These are phyloP conservation scores for Schoenoplectus tabernaemontani DNA, from an alignment of 202 grass and related monocot species.

Conservation along the genomic window DNA sequence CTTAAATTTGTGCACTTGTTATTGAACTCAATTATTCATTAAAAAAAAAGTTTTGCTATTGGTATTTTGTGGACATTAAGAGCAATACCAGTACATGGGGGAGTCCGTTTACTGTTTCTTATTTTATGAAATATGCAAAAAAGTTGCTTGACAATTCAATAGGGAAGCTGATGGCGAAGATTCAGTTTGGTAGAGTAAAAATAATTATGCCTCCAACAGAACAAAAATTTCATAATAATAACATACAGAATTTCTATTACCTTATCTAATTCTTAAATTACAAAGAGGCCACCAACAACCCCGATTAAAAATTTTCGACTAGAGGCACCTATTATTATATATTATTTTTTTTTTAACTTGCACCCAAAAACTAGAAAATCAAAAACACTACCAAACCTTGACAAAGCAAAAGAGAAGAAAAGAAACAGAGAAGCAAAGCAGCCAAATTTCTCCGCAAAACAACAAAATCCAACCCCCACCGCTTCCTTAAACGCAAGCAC, in stretches of 20 bases:
- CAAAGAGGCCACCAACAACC: neutral
- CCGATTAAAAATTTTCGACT: neutral
- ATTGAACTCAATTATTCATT: too few species aligned
- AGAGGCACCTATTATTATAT: neutral
- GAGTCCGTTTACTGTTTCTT: too few species aligned
- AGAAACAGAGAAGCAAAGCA: neutral
- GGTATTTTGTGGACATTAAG: too few species aligned
- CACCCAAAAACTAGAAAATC: neutral
- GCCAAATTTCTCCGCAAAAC: neutral
- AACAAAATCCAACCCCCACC: neutral
- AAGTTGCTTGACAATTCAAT: too few species aligned
- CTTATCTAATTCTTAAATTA: neutral
- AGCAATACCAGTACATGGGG: too few species aligned
- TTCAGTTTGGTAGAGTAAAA: neutral
- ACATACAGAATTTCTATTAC: slow-evolving; percentile 6
- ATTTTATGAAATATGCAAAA: too few species aligned
- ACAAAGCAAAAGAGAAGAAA: neutral
- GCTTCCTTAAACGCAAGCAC: neutral
- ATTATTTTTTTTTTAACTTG: neutral
- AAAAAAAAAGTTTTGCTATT: too few species aligned
- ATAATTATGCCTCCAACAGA: neutral
- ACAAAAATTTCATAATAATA: neutral
- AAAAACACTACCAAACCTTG: neutral
- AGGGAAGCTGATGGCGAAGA: neutral
- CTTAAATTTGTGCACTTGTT: too few species aligned